Base-by-base conservation (phyloP, 805 yeast species). In the Spathaspora arborariae region DNA sequence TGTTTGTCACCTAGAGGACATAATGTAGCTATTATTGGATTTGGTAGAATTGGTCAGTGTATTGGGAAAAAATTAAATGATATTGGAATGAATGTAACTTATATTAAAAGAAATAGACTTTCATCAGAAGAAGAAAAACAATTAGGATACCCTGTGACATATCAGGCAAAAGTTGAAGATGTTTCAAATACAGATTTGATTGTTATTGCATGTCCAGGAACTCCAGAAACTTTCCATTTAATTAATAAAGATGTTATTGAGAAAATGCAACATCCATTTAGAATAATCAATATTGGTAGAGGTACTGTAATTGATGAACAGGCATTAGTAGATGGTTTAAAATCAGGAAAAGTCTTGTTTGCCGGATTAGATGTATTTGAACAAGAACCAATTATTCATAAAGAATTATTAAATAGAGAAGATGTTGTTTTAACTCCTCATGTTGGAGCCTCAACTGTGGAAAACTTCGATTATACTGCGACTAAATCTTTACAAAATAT, bases 291-390 rank as follows among this genome's bases (percentile, higher is more conserved):
- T 57, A 81, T 87, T 37, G 95, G 95, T 1, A 70, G 96, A 49
- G 96, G 95, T 1, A 55, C 76, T 2, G 77, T 85, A 30, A 74
- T 87, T 49, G 81, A 85, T 53, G 89, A 83, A 54, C 70, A 76
- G n/a, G 90, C 80, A 2, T 63, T 86, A 41, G 68, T 85, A 9
- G 72, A 66, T 4, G 91, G 84, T 0, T 67, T 87, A 45, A 71
- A 81, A 46, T 54, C 72, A 6, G 88, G 88, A 0, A 76, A 81
- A 45, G 72, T 87, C 2, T 63, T 75, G 6, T 78, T 82, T 57
- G 88, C 83, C 7, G 94, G 92, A 0, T 59, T 85, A 26, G 96
- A 87, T 56, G 96, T 87, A 4, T 85, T 68, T 60, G 81, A 78
- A 48, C 61, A 78, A 20, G 96, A 87, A 62, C 88, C 88, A 5